Conservation (phyloP, 768 basidiomycete genomes). For the Rubroboletus pulcherrimus region DNA sequence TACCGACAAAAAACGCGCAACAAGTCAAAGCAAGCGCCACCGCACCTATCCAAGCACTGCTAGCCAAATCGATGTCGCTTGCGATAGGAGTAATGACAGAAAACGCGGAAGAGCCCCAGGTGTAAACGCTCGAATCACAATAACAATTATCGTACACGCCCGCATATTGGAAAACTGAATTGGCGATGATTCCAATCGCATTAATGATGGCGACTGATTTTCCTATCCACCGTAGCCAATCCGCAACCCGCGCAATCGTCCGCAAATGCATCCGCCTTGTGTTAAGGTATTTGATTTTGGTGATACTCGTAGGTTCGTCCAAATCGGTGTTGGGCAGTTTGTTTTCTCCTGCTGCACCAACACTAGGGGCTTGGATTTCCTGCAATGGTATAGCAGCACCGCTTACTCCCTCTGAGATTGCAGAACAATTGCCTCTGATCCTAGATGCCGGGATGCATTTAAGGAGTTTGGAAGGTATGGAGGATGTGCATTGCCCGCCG, state of each 20-base stretch:
- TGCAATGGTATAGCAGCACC: neutral
- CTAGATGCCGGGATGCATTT: neutral
- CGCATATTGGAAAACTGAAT: conserved; percentile 30
- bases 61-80: conserved; percentile 27
- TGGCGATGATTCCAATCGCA: conserved; percentile 22
- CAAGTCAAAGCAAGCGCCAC: conserved; percentile 27
- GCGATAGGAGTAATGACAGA: conserved; percentile 21
- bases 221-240: conserved; percentile 24
- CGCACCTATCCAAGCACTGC: conserved; percentile 36
- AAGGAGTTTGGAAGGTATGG: neutral
- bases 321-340: neutral
- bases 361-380: neutral
- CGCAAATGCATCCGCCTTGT: neutral
- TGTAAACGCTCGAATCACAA: conserved; percentile 27
- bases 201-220: conserved; percentile 29
- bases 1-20: conserved; percentile 25
- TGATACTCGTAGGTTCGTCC: neutral
- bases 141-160: conserved; percentile 28
- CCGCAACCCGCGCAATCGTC: conserved; percentile 1
- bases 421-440: neutral
- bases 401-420: too few relatives aligned
- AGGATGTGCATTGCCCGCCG: neutral
- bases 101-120: conserved; percentile 25
- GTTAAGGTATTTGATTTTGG: neutral
- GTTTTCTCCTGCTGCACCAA: neutral